These are phyloP conservation scores for Avena insularis DNA, from an alignment of 176 grass and related monocot species.

Conservation along the genomic window DNA sequence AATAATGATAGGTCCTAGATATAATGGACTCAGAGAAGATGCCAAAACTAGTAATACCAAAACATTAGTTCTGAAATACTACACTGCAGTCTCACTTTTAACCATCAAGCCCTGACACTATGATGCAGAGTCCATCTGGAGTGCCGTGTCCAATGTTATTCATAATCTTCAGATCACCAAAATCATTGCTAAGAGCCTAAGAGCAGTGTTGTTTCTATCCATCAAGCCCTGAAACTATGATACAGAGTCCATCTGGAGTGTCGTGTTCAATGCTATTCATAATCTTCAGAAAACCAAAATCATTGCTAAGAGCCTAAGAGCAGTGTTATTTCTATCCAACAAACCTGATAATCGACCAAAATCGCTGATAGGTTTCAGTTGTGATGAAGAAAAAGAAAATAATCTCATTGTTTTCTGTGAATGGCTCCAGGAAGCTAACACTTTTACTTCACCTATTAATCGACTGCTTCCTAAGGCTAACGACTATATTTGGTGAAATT, in stretches of 20 bases:
- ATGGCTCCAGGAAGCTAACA: constrained; percentile 6
- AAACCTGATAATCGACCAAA: not conserved
- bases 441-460: constrained; percentile 2
- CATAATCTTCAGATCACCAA: constrained; percentile 23
- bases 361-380: not conserved
- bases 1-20: constrained; percentile 15
- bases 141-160: not conserved
- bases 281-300: constrained; percentile 26
- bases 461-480: not conserved
- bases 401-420: constrained; percentile 1
- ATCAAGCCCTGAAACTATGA: not conserved
- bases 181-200: constrained; percentile 5
- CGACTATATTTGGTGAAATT: constrained; percentile 19
- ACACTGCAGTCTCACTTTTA: constrained; percentile 1
- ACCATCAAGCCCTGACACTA: not conserved
- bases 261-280: not conserved
- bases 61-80: constrained; percentile 21
- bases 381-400: not conserved
- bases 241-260: constrained; percentile 10
- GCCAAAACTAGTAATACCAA: not conserved
- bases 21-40: constrained; percentile 5
- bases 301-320: not conserved
- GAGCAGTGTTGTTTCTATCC: constrained; percentile 19
- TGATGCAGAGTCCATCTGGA: constrained; percentile 10
- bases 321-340: constrained; percentile 20